Evolutionary conservation across 2,329 filamentous ascomycete species (phyloP), one percentile per base, ranked within the genome.

Genomic region (Pseudogymnoascus verrucosus): DNA sequence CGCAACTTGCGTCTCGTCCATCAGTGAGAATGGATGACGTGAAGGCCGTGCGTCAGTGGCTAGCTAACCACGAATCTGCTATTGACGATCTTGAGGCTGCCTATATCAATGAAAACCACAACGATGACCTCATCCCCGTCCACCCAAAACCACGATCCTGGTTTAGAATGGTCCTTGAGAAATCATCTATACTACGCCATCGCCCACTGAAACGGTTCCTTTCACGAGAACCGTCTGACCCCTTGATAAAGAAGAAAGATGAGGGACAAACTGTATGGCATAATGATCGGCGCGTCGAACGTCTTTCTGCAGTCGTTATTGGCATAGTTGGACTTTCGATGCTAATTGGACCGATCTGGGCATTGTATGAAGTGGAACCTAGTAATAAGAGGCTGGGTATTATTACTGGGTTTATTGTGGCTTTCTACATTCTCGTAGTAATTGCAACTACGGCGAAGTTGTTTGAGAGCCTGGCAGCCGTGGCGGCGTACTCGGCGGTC

Each of bases 321-420:
- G 60, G 28, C 14, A 61, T 21, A 10, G 21, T 63, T 7, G 64
- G 64, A 0, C 31, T 66, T 51, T 42, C 21, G 11, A 66, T 66
- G 64, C 21, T 66, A 5, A 44, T 66, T 26, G 63, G n/a, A 7
- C 64, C 63, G n/a, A 23, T 66, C 3, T 65, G 63, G 64, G n/a
- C 26, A n/a, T 54, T 66, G 19, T 11, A 62, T 11, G 3, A 16
- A n/a, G 51, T 61, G 42, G 21, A 47, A n/a, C 42, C 12, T 4
- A 40, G 47, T 5, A 16, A 16, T 4, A 12, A 10, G 14, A 28
- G 28, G 36, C 44, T 66, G 5, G 42, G 40, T 3, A 40, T 64
- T 37, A 65, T 64, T 19, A 64, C 63, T 8, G 61, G 19, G 7
- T 66, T 66, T 19, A 63, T 66, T 44, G 40, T 57, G 4, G 7